Evolutionary conservation across 768 basidiomycete species (phyloP).

Genomic region (Albatrellus ellisii): DNA sequence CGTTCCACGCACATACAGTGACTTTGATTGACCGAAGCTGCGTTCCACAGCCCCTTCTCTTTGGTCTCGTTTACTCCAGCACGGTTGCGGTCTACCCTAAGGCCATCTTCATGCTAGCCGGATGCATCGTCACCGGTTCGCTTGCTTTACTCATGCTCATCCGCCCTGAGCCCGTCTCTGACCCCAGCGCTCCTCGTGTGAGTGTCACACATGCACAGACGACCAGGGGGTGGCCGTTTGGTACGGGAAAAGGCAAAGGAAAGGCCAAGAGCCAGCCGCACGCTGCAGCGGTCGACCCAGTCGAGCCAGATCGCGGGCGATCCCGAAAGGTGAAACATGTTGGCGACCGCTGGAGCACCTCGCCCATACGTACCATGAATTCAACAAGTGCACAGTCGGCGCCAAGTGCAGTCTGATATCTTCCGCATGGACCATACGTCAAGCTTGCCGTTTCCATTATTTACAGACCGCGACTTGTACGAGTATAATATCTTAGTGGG

Average conservation of each 20-base stretch:
- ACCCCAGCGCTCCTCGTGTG: neutral
- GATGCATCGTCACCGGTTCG: constrained; percentile 36
- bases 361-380: neutral
- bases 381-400: too few species aligned
- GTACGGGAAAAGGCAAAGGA: constrained; percentile 9
- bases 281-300: too few species aligned
- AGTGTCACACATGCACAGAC: neutral
- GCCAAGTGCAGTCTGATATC: too few species aligned
- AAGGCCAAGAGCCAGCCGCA: constrained; percentile 1
- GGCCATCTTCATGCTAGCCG: constrained; percentile 53
- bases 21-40: neutral
- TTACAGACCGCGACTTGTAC: too few species aligned
- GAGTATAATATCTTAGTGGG: too few species aligned
- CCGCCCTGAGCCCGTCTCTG: constrained; percentile 15
- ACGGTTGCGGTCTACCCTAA: constrained; percentile 55
- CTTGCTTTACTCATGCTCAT: constrained; percentile 34
- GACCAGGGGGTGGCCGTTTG: neutral
- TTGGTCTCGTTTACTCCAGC: constrained; percentile 49
- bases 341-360: constrained; percentile 6
- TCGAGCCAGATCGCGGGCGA: constrained; percentile 13
- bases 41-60: constrained; percentile 45
- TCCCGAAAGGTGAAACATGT: constrained; percentile 12
- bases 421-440: too few species aligned
- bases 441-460: too few species aligned
- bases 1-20: constrained; percentile 4